phyloP scores from a whole-genome alignment of 208 protist genomes.

The Trypanosoma conorhini region DNA sequence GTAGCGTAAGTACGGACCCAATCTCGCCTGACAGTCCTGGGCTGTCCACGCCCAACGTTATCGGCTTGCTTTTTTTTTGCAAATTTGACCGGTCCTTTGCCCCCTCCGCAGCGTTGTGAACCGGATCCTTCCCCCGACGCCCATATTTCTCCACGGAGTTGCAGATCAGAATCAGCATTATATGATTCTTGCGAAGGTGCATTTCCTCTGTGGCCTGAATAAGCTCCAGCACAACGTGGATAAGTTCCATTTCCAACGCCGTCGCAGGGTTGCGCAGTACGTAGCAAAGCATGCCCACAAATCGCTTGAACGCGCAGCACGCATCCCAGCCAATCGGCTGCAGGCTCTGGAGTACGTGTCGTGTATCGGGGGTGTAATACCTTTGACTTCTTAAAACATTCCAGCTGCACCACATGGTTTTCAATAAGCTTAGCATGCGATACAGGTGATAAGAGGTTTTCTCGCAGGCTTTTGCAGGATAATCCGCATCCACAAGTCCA shows the following conservation, averaged over 20 bases:
- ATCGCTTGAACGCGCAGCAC: slow-evolving; percentile 56
- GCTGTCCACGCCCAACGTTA: background rate
- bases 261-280: slow-evolving; percentile 59
- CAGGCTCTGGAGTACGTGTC: slow-evolving; percentile 60
- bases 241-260: slow-evolving; percentile 74
- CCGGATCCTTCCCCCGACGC: background rate
- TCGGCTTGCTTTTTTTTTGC: background rate
- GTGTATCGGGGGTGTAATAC: slow-evolving; percentile 44
- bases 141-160: slow-evolving; percentile 33
- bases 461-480: slow-evolving; percentile 75
- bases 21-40: background rate
- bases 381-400: slow-evolving; percentile 75
- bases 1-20: slow-evolving; percentile 20
- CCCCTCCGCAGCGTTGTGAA: background rate
- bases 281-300: slow-evolving; percentile 68
- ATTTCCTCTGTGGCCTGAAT: slow-evolving; percentile 58
- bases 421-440: slow-evolving; percentile 75
- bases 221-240: slow-evolving; percentile 70
- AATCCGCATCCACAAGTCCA: slow-evolving; percentile 62
- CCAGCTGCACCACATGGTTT: slow-evolving; percentile 87
- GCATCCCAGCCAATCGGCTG: slow-evolving; percentile 66
- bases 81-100: background rate
- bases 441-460: slow-evolving; percentile 66
- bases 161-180: slow-evolving; percentile 79
- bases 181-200: slow-evolving; percentile 76